phyloP scores from a whole-genome alignment of 495 filamentous ascomycete species.

The Trypethelium eluteriae region DNA sequence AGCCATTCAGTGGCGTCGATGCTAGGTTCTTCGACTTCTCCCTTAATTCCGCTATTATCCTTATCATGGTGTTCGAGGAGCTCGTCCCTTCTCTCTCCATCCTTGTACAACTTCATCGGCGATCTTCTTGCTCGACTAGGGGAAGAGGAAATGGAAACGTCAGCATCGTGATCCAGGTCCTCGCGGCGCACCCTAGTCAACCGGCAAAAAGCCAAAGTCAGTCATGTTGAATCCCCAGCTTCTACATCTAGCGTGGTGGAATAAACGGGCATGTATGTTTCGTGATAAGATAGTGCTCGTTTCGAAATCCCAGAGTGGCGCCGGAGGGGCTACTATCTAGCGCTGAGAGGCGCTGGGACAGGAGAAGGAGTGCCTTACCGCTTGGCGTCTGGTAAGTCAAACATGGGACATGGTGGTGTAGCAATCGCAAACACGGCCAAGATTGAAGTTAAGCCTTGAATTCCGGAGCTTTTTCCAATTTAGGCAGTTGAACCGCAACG shows the following conservation, averaged over 20 bases:
- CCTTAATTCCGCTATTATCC: neutral
- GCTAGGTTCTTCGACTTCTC: neutral
- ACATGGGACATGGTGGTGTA: slow-evolving; percentile 35
- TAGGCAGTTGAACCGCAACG: neutral
- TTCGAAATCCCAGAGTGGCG: neutral
- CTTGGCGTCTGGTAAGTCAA: slow-evolving; percentile 47
- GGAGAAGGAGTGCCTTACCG: slow-evolving; percentile 35
- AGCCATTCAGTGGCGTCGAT: neutral
- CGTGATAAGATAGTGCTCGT: too few relatives aligned
- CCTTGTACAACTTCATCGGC: neutral
- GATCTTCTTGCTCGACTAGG: slow-evolving; percentile 1
- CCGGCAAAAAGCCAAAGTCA: neutral
- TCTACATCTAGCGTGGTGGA: neutral
- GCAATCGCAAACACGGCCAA: neutral
- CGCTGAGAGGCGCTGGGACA: neutral
- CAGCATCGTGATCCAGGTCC: slow-evolving; percentile 38
- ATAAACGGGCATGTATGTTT: neutral
- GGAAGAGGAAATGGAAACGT: slow-evolving; percentile 22
- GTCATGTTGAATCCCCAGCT: too few relatives aligned
- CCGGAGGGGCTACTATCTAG: neutral
- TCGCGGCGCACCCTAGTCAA: slow-evolving; percentile 43
- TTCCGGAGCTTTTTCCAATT: neutral
- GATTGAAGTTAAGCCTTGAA: slow-evolving; percentile 10
- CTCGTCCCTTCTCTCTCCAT: too few relatives aligned
- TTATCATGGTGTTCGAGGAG: too few relatives aligned